phyloP scores from a whole-genome alignment of 208 protist species.

The Leishmania aethiopica region DNA sequence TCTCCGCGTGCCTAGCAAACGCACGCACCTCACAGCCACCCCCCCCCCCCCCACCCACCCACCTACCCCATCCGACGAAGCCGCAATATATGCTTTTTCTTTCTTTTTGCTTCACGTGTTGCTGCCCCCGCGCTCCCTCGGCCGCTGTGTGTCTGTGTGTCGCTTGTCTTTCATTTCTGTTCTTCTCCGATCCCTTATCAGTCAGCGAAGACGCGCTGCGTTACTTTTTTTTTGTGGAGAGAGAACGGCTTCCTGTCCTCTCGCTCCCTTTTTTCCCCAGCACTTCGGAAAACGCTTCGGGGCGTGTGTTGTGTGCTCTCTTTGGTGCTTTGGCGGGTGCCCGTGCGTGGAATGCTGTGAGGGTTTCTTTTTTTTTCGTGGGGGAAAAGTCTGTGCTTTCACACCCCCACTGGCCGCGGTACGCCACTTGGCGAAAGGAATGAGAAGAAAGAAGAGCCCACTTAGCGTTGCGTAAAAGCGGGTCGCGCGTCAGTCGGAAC shows the following conservation, averaged over 20 bases:
- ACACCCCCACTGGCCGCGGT: background rate
- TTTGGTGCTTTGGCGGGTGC: background rate
- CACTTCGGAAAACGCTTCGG: background rate
- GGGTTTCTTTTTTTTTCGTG: background rate
- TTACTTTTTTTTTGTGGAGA: background rate
- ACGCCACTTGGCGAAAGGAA: background rate
- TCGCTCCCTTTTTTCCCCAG: background rate
- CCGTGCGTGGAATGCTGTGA: background rate
- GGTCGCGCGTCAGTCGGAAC: background rate
- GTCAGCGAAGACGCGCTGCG: background rate
- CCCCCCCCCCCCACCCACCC: no score
- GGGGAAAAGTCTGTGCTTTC: background rate
- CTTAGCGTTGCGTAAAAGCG: background rate
- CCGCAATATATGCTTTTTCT: conserved; percentile 2
- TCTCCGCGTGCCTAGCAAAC: background rate
- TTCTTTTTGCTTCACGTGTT: background rate
- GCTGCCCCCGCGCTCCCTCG: background rate
- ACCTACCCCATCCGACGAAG: background rate
- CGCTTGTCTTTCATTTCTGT: background rate
- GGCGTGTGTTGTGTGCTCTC: background rate
- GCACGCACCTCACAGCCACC: background rate
- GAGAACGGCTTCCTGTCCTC: background rate
- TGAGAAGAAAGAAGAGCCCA: background rate
- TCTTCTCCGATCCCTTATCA: background rate
- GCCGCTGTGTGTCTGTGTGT: background rate